phyloP scores from a whole-genome alignment of 2,329 filamentous ascomycete genomes.

The Hypoxylon sp. region DNA sequence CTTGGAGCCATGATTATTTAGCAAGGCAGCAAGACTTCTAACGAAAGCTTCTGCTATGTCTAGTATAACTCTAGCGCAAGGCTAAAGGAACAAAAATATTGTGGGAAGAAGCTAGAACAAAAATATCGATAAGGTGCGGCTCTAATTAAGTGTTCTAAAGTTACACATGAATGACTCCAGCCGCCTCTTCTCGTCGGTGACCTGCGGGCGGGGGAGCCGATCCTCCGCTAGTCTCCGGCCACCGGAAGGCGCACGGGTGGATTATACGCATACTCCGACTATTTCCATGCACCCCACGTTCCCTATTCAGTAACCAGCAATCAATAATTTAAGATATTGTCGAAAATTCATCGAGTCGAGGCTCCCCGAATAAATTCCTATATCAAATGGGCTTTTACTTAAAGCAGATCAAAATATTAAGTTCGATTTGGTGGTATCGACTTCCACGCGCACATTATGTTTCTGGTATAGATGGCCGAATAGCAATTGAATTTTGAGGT shows the following conservation, averaged over 20 bases:
- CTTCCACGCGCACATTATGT: background rate
- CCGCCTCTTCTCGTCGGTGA: conserved; percentile 45
- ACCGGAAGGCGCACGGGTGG: conserved; percentile 27
- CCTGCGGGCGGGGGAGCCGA: conserved; percentile 45
- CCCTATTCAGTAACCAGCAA: background rate
- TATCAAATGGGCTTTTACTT: background rate
- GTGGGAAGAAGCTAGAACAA: conserved; percentile 2
- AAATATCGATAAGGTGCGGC: conserved; percentile 20
- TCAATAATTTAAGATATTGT: conserved; percentile 2
- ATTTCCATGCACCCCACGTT: background rate
- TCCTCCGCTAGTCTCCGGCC: conserved; percentile 32
- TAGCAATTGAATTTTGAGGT: background rate
- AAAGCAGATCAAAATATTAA: background rate
- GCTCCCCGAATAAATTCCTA: background rate
- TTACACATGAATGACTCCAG: background rate
- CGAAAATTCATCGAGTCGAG: background rate
- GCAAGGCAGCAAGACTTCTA: conserved; percentile 33
- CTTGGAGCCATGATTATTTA: conserved; percentile 71
- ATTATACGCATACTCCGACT: conserved; percentile 1
- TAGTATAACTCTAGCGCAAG: conserved; percentile 1
- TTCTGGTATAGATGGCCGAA: no score
- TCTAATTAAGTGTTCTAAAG: conserved; percentile 18
- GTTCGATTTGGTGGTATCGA: background rate
- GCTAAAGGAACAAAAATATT: background rate
- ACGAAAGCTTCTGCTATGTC: background rate